Base-by-base conservation (phyloP, 768 basidiomycete genomes). In the Heimioporus sp. region DNA sequence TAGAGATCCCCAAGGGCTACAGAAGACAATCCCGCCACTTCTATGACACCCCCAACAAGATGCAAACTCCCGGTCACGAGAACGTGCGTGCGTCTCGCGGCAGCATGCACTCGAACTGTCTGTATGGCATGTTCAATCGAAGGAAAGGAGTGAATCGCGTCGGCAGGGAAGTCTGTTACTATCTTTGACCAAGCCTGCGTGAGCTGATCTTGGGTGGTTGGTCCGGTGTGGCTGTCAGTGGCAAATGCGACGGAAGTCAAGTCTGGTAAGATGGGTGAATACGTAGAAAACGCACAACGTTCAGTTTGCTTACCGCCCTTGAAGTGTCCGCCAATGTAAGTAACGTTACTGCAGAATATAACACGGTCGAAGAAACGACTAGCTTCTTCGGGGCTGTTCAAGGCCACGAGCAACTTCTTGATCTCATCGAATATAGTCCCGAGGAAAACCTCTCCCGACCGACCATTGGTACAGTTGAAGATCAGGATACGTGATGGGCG, bases 271-370 rank as follows among this genome's bases (percentile, higher is more conserved):
- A 41, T 13, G 17, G 38, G 11, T 58, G 30, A 44, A 48, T 12
- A 35, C 35, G 35, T 13, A 10, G 32, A 31, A 62, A 16, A 49
- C 35, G 40, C 2, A 42, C 32, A 44, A 15, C 19, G 5, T 38
- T 15, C 11, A 31, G 16, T 32, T 53, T 17, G 64, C 80, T 66
- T 60, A 92, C 96, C 96, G 46, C 90, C 89, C 74, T 98, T 98
- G 66, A 84, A 98, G 31, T 78, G 76, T 0, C 97, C 97, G 56
- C 91, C 85, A 1, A 82, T 78, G 63, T 96, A 99, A 0, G 97
- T 99, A 31, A 97, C 89, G 67, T 98, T 99, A 43, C 93, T 86
- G 71, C 95, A 98, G 70, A 99, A 98, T 42, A 98, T 82, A 51
- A 95, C 90, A 45, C 85, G 80, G 62, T 92, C 81, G 58, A 97